Conservation (phyloP, 2,329 filamentous ascomycete species). For the Neodidymelliopsis sp. region DNA sequence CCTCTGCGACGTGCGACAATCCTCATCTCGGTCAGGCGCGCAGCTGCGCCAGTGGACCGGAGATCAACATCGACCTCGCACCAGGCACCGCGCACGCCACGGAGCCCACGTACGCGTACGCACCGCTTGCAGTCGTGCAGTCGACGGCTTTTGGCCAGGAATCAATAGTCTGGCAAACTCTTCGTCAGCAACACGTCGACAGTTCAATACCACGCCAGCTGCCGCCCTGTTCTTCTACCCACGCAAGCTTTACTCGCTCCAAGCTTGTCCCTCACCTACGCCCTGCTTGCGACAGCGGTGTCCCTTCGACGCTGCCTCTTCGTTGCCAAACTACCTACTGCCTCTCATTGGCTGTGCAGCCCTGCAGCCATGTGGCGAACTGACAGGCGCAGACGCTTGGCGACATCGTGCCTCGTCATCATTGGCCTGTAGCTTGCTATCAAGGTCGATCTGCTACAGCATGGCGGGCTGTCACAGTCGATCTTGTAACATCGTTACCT, state of each 20-base stretch:
- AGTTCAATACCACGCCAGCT: slow-evolving; percentile 3
- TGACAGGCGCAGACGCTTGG: slow-evolving; percentile 4
- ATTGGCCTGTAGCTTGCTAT: slow-evolving; percentile 16
- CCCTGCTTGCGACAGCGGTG: slow-evolving; percentile 3
- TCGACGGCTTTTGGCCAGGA: slow-evolving; percentile 5
- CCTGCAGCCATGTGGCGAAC: slow-evolving; percentile 18
- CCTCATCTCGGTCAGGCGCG: not conserved
- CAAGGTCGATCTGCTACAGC: slow-evolving; percentile 4
- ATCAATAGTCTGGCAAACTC: slow-evolving; percentile 13
- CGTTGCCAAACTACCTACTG: not conserved
- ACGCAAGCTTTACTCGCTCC: slow-evolving; percentile 1
- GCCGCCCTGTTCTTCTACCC: slow-evolving; percentile 6
- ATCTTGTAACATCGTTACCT: slow-evolving; percentile 22
- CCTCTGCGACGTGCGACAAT: slow-evolving; percentile 9
- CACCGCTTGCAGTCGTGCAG: slow-evolving; percentile 4
- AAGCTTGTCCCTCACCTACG: not conserved
- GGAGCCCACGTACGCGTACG: slow-evolving; percentile 18
- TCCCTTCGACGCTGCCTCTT: slow-evolving; percentile 1
- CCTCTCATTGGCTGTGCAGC: slow-evolving; percentile 7
- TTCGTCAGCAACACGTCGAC: slow-evolving; percentile 13
- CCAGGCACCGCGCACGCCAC: slow-evolving; percentile 11
- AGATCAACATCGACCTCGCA: slow-evolving; percentile 3
- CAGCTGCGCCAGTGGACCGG: slow-evolving; percentile 7
- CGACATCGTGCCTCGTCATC: slow-evolving; percentile 4
- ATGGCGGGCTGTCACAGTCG: slow-evolving; percentile 7